Percentiles rank a stretch among this genome's conserved stretches.
phyloP scores from a whole-genome alignment of 2,329 filamentous ascomycete genomes.

The Botrytis deweyae region DNA sequence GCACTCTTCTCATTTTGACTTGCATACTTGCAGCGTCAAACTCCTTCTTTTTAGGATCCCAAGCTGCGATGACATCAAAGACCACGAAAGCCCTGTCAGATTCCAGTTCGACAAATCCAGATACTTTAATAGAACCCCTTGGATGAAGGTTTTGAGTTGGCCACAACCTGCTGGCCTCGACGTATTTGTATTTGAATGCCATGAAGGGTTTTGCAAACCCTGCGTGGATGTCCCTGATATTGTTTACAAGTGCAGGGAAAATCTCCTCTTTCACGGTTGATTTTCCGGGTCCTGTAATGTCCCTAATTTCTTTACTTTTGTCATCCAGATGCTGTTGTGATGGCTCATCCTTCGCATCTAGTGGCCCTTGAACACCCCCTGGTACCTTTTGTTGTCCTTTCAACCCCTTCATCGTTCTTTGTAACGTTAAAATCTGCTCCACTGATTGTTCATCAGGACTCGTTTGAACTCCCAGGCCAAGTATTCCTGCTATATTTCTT shows the following conservation, averaged over 20 bases:
- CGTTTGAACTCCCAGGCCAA: slow-evolving; percentile 45
- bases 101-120: slow-evolving; percentile 55
- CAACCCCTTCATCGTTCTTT: slow-evolving; percentile 12
- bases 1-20: slow-evolving; percentile 47
- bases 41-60: slow-evolving; percentile 53
- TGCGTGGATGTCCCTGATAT: slow-evolving; percentile 23
- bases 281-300: slow-evolving; percentile 13
- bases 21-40: slow-evolving; percentile 39
- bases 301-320: slow-evolving; percentile 24
- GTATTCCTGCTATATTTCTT: slow-evolving; percentile 44
- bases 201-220: slow-evolving; percentile 33
- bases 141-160: slow-evolving; percentile 46
- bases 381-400: slow-evolving; percentile 6
- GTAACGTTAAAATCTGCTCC: slow-evolving; percentile 25
- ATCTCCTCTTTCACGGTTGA: not conserved
- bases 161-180: slow-evolving; percentile 44
- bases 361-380: slow-evolving; percentile 11
- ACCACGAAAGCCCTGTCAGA: slow-evolving; percentile 48
- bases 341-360: slow-evolving; percentile 29
- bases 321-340: slow-evolving; percentile 24
- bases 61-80: slow-evolving; percentile 54
- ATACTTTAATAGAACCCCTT: slow-evolving; percentile 52
- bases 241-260: not conserved
- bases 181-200: slow-evolving; percentile 36
- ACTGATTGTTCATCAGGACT: slow-evolving; percentile 27